Evolutionary conservation across 352 stramenopile species (phyloP).

Genomic region (Globisporangium recalcitrans): DNA sequence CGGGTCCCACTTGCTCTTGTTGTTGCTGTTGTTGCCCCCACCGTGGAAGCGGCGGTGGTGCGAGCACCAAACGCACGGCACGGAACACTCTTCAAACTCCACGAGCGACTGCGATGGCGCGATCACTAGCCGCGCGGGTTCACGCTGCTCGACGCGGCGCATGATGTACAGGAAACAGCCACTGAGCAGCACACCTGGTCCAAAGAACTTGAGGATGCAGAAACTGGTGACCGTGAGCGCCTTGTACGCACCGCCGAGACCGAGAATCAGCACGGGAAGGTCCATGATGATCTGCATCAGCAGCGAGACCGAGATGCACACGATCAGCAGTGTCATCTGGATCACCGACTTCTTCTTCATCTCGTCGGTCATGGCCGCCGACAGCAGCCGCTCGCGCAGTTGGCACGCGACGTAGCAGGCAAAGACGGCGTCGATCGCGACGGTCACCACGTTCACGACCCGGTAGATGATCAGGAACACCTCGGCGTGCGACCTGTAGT

Average conservation of each 20-base stretch:
- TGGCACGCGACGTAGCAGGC: constrained; percentile 41
- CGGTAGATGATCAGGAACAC: constrained; percentile 32
- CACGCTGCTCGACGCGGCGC: constrained; percentile 59
- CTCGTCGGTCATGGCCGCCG: constrained; percentile 62
- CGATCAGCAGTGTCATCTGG: constrained; percentile 64
- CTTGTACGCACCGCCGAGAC: constrained; percentile 22
- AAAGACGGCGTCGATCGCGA: constrained; percentile 38
- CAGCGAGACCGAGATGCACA: constrained; percentile 34
- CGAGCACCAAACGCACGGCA: constrained; percentile 65
- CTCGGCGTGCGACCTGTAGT: constrained; percentile 18
- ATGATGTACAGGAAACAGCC: constrained; percentile 69
- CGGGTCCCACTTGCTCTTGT: constrained; percentile 57
- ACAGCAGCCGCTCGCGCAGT: constrained; percentile 39
- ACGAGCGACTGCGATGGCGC: constrained; percentile 45
- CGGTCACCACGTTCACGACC: constrained; percentile 37
- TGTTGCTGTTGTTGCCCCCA: background rate
- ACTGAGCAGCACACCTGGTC: constrained; percentile 48
- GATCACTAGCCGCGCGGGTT: constrained; percentile 45
- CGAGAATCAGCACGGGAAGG: constrained; percentile 29
- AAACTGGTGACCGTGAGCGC: constrained; percentile 32
- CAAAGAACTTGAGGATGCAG: constrained; percentile 50
- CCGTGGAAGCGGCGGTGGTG: constrained; percentile 62
- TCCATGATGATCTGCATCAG: constrained; percentile 53
- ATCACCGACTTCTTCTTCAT: constrained; percentile 73
- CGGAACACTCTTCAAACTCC: constrained; percentile 71